phyloP scores from a whole-genome alignment of 352 stramenopile species.

The Globisporangium cystogenes region DNA sequence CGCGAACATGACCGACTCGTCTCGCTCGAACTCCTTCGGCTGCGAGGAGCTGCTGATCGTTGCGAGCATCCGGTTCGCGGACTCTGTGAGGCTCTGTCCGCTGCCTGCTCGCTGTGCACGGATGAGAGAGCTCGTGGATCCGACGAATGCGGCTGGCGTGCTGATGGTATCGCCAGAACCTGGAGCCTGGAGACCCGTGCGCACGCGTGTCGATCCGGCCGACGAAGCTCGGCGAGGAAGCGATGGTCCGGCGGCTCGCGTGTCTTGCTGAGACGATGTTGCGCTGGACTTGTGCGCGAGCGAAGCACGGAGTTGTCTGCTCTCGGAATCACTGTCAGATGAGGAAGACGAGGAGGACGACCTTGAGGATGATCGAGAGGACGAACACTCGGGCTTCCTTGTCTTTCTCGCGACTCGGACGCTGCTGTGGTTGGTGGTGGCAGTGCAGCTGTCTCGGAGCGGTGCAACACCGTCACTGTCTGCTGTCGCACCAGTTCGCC shows the following conservation, averaged over 20 bases:
- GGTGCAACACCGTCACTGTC: neutral
- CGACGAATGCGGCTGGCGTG: conserved; percentile 31
- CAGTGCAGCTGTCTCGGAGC: neutral
- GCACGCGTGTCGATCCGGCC: conserved; percentile 14
- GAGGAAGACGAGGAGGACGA: conserved; percentile 11
- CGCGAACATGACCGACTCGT: conserved; percentile 7
- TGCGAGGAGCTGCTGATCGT: conserved; percentile 23
- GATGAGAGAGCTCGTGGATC: conserved; percentile 64
- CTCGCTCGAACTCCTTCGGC: neutral
- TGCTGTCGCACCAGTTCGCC: neutral
- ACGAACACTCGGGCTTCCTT: conserved; percentile 11
- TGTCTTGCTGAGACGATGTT: neutral
- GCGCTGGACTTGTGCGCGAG: neutral
- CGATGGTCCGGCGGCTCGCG: neutral
- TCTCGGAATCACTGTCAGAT: conserved; percentile 6
- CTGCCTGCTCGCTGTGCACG: conserved; percentile 41
- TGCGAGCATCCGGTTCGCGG: conserved; percentile 38
- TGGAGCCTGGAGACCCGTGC: conserved; percentile 3
- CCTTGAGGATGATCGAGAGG: conserved; percentile 19
- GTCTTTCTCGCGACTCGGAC: neutral
- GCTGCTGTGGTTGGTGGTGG: neutral
- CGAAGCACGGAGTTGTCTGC: conserved; percentile 1
- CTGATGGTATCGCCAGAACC: neutral
- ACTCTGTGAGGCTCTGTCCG: conserved; percentile 44
- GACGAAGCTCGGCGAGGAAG: conserved; percentile 11